Conservation (phyloP, 345 rosid genomes). For the Angophora floribunda region DNA sequence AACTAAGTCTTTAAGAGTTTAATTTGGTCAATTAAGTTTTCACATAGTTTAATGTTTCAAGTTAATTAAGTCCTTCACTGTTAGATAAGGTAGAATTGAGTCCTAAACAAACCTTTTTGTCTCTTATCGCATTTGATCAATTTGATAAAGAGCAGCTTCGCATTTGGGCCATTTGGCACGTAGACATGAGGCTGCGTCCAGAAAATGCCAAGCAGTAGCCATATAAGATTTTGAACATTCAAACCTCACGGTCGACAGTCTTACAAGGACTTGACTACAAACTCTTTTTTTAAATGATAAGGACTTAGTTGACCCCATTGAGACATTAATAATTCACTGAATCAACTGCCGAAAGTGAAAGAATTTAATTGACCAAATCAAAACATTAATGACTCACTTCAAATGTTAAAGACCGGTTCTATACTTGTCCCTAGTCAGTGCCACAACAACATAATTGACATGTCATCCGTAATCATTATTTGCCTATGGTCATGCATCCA, state of each 20-base stretch:
- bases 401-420: not conserved
- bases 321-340: not conserved
- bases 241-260: not conserved
- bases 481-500: not conserved
- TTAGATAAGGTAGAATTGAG: not conserved
- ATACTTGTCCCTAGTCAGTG: not conserved
- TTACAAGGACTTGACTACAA: not conserved
- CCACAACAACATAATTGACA: not conserved
- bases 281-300: not conserved
- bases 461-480: not conserved
- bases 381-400: not conserved
- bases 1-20: accelerated
- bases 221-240: not conserved
- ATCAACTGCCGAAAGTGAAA: not conserved
- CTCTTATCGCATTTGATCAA: not conserved
- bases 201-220: not conserved
- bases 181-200: not conserved
- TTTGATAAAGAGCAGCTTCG: not conserved
- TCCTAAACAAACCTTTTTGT: not conserved
- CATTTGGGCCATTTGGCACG: not conserved
- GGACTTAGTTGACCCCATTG: not conserved
- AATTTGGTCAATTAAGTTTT: not conserved
- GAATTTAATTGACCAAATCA: not conserved
- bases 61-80: not conserved
- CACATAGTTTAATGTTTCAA: too few relatives aligned